Conservation (phyloP, 805 yeast genomes). For the Cyberlindnera mrakii region DNA sequence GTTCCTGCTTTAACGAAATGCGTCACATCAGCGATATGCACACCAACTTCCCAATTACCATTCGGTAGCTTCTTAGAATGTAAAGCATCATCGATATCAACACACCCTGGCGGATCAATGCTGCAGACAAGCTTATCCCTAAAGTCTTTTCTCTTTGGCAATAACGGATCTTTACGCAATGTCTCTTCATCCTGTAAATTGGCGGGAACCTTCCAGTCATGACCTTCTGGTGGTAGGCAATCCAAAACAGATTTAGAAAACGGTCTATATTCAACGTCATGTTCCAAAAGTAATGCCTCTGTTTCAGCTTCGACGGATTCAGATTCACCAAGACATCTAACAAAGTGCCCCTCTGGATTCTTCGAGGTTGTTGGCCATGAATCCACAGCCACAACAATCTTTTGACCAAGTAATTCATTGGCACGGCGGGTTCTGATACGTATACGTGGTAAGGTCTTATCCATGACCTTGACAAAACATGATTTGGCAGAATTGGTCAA, state of each 20-base stretch:
- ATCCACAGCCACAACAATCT: conserved; percentile 89
- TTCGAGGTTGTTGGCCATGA: conserved; percentile 84
- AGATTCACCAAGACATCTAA: conserved; percentile 80
- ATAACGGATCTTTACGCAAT: conserved; percentile 38
- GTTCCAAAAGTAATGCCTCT: conserved; percentile 87
- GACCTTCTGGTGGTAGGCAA: conserved; percentile 91
- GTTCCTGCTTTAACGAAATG: conserved; percentile 93
- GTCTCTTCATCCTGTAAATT: conserved; percentile 48
- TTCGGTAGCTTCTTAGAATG: conserved; percentile 83
- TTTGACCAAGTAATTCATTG: conserved; percentile 72
- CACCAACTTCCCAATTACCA: conserved; percentile 96
- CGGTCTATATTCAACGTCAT: conserved; percentile 95
- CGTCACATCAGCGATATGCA: conserved; percentile 97
- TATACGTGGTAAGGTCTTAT: conserved; percentile 78
- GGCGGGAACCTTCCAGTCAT: conserved; percentile 85
- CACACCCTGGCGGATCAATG: conserved; percentile 97
- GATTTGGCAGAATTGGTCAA: conserved; percentile 62
- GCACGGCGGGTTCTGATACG: conserved; percentile 86
- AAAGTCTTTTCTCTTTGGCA: conserved; percentile 67
- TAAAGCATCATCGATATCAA: conserved; percentile 96
- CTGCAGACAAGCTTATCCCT: conserved; percentile 89
- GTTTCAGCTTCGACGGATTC: conserved; percentile 95
- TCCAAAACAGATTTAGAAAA: conserved; percentile 87
- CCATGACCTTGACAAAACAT: conserved; percentile 86
- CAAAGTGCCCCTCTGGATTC: conserved; percentile 92